phyloP scores from a whole-genome alignment of 192 early-diverging fungal genomes.

The Backusella mclennaniae region DNA sequence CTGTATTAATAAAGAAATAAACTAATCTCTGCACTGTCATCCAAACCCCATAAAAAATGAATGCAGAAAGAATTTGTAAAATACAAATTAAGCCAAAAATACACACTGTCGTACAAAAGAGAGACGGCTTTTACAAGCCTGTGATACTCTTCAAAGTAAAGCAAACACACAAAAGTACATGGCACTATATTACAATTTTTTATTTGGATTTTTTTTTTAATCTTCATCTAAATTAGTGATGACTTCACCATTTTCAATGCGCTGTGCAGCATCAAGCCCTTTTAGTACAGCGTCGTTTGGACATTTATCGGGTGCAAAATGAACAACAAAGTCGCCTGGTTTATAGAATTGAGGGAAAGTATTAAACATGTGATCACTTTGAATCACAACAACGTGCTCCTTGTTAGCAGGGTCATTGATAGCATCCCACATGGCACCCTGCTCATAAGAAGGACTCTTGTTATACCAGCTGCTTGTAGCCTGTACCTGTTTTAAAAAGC shows the following conservation, averaged over 20 bases:
- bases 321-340: conserved; percentile 53
- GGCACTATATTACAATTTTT: neutral
- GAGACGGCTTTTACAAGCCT: too few relatives aligned
- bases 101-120: too few relatives aligned
- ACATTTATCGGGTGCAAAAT: conserved; percentile 58
- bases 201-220: neutral
- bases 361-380: conserved; percentile 52
- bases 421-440: conserved; percentile 58
- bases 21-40: too few relatives aligned
- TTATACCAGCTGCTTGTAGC: conserved; percentile 35
- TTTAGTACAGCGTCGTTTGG: conserved; percentile 45
- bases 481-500: conserved; percentile 45
- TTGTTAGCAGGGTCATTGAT: conserved; percentile 39
- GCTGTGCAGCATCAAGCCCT: conserved; percentile 36
- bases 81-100: too few relatives aligned
- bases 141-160: too few relatives aligned
- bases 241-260: conserved; percentile 21
- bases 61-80: too few relatives aligned
- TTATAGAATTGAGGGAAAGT: conserved; percentile 51
- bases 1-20: too few relatives aligned
- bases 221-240: conserved; percentile 14
- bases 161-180: too few relatives aligned
- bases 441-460: conserved; percentile 44
- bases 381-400: conserved; percentile 32
- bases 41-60: too few relatives aligned